Evolutionary conservation across 129 eudicot genomes (phyloP).

Genomic region (Chrysanthemum makinoi): DNA sequence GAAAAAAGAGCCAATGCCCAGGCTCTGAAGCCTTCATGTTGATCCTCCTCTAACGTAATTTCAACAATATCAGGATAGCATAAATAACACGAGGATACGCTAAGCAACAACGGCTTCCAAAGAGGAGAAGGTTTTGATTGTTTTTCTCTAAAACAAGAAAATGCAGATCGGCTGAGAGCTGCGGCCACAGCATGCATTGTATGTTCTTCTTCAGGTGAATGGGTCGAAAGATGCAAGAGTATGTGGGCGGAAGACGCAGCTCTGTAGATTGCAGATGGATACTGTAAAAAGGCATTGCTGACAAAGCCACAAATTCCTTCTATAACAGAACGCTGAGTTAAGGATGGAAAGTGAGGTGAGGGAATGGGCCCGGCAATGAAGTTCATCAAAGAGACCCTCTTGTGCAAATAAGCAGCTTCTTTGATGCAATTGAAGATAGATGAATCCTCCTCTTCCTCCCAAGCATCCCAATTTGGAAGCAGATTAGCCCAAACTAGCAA

Average conservation of each 20-base stretch:
- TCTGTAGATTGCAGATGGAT: slow-evolving; percentile 58
- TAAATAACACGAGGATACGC: slow-evolving; percentile 59
- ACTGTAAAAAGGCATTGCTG: slow-evolving; percentile 55
- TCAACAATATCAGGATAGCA: slow-evolving; percentile 57
- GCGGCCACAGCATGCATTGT: slow-evolving; percentile 44
- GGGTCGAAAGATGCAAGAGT: slow-evolving; percentile 43
- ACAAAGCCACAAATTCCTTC: slow-evolving; percentile 56
- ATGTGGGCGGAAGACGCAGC: slow-evolving; percentile 60
- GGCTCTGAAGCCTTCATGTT: slow-evolving; percentile 47
- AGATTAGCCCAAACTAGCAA: slow-evolving; percentile 56
- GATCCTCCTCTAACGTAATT: slow-evolving; percentile 45
- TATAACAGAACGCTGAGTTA: slow-evolving; percentile 43
- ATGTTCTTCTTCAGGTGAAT: slow-evolving; percentile 43
- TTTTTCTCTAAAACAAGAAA: slow-evolving; percentile 51
- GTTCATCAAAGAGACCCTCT: slow-evolving; percentile 31
- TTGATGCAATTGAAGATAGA: slow-evolving; percentile 61
- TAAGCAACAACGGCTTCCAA: slow-evolving; percentile 77
- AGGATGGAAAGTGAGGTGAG: too few relatives aligned
- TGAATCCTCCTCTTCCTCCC: slow-evolving; percentile 77
- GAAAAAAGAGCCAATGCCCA: slow-evolving; percentile 54
- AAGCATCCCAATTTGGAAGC: slow-evolving; percentile 55
- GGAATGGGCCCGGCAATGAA: slow-evolving; percentile 33
- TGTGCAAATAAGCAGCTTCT: slow-evolving; percentile 52
- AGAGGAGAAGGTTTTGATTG: slow-evolving; percentile 50
- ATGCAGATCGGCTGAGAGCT: slow-evolving; percentile 49